Conservation (phyloP, 83 land plant genomes). For the Larix sibirica region DNA sequence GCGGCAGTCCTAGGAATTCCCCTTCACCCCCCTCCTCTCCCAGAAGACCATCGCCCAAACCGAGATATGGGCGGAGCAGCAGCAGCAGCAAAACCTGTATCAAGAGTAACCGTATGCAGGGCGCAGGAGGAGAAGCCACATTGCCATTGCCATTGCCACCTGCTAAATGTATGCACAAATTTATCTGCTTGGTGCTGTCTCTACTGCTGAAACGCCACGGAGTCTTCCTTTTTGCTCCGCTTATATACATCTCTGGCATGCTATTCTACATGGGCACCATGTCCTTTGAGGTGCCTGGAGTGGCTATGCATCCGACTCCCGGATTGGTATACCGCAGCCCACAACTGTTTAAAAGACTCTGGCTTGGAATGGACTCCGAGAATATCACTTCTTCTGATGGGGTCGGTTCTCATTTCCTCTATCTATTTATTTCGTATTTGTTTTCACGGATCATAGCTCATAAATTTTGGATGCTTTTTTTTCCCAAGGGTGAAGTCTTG, state of each 20-base stretch:
- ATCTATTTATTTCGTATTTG: not conserved
- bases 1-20: slow-evolving; percentile 16
- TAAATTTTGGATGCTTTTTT: not conserved
- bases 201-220: slow-evolving; percentile 69
- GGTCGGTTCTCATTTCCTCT: slow-evolving; percentile 37
- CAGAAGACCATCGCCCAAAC: slow-evolving; percentile 32
- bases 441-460: not conserved
- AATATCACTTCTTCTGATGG: slow-evolving; percentile 44
- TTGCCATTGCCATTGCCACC: slow-evolving; percentile 9
- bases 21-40: slow-evolving; percentile 58
- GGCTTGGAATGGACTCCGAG: slow-evolving; percentile 67
- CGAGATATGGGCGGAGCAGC: slow-evolving; percentile 24
- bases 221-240: slow-evolving; percentile 76
- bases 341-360: slow-evolving; percentile 56
- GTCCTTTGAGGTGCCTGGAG: slow-evolving; percentile 62
- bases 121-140: not conserved
- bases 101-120: slow-evolving; percentile 15
- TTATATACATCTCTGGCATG: slow-evolving; percentile 79
- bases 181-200: slow-evolving; percentile 57
- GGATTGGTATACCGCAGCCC: slow-evolving; percentile 87
- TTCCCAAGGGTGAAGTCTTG: not conserved
- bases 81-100: slow-evolving; percentile 8
- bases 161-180: slow-evolving; percentile 33
- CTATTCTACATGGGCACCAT: slow-evolving; percentile 84
- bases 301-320: slow-evolving; percentile 40